Base-by-base conservation (phyloP, 2,329 filamentous ascomycete genomes). In the Penicillium sp. region DNA sequence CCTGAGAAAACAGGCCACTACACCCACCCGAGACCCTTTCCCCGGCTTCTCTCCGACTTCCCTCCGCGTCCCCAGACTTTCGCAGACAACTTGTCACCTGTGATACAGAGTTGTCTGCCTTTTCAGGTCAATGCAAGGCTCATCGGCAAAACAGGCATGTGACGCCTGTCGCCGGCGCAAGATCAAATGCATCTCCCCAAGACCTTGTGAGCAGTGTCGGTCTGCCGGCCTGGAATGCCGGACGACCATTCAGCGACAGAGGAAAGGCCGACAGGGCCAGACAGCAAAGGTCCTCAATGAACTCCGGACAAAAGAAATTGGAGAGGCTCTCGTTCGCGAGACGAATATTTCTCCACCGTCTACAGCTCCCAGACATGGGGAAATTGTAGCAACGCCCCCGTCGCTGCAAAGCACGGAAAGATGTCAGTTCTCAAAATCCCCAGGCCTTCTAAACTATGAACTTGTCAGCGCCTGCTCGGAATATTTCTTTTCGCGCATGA, bases 101-200 rank as follows among this genome's bases (percentile, higher is more conserved):
- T 4, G 12, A 39, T 27, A n/a, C 11, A 47, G 22, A 31, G 13
- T 19, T 8, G 29, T 41, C 12, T 35, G 25, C 13, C 14, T 36
- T 27, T 19, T 40, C 19, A 30, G 14, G 27, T 3, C 4, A n/a
- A 43, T 46, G 46, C 31, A 16, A 14, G 19, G 28, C 25, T 31
- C 29, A 19, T 41, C 46, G 3, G 38, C 46, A 9, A 55, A 54
- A 8, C 55, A 49, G 28, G 60, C 60, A 30, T 62, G 60, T 49
- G 60, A 62, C 40, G 60, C 55, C 19, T 62, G 60, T 48, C 57
- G 60, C 11, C 58, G 60, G 7, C 57, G 60, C 12, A 62, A 62
- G 27, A 50, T 62, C 34, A 57, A 56, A 49, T 62, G 60, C 33
- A 56, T 49, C 12, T 46, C 43, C 2, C 41, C 49, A 14, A 46